Evolutionary conservation across 768 basidiomycete genomes (phyloP).

Genomic region (Agrocybe praecox): DNA sequence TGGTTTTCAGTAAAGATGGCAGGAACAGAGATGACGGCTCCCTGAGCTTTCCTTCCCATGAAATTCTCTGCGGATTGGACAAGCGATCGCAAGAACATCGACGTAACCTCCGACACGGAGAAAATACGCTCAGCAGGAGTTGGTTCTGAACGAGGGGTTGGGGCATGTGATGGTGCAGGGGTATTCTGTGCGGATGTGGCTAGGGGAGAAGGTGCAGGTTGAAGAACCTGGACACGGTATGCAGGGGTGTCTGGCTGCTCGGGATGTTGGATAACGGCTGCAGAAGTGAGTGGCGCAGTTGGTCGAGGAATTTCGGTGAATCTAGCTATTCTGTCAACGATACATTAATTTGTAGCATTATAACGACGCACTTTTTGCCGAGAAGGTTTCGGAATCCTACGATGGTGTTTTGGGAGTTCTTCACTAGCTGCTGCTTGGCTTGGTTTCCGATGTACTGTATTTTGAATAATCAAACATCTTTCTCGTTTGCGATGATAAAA

Average conservation of each 20-base stretch:
- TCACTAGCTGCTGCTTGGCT: constrained; percentile 92
- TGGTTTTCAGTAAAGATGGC: constrained; percentile 72
- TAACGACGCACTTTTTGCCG: constrained; percentile 75
- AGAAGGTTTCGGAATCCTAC: constrained; percentile 92
- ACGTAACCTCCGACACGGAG: constrained; percentile 80
- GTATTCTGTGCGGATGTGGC: constrained; percentile 56
- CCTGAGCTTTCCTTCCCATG: constrained; percentile 75
- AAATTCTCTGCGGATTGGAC: constrained; percentile 89
- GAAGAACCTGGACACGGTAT: constrained; percentile 82
- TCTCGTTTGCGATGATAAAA: background rate
- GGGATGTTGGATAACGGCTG: constrained; percentile 79
- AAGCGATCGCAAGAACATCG: constrained; percentile 85
- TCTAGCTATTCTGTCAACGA: constrained; percentile 33
- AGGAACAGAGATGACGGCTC: constrained; percentile 86
- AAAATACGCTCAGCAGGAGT: constrained; percentile 66
- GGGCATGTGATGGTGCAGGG: constrained; percentile 64
- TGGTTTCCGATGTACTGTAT: constrained; percentile 92
- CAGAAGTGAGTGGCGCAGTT: constrained; percentile 49
- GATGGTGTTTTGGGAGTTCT: constrained; percentile 93
- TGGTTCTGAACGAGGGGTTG: constrained; percentile 79
- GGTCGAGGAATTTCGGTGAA: constrained; percentile 75
- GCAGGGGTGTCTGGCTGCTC: constrained; percentile 71
- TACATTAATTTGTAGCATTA: background rate
- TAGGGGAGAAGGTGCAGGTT: constrained; percentile 75
- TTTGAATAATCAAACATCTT: background rate